These are phyloP conservation scores for Septoria petroselini DNA, from an alignment of 2,329 filamentous ascomycete genomes.

Conservation along the genomic window DNA sequence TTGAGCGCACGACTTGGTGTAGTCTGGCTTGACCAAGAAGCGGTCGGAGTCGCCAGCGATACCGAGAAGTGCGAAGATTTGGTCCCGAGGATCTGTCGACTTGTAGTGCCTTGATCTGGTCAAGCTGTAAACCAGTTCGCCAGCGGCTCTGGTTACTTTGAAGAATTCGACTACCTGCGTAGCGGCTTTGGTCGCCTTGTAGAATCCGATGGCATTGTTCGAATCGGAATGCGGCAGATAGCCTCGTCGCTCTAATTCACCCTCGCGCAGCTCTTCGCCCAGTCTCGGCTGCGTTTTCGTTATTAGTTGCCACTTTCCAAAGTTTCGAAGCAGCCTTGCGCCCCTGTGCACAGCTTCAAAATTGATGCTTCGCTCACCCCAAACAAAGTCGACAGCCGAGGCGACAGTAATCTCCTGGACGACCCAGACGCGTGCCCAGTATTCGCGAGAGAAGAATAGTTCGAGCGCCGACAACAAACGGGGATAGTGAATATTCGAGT, in stretches of 20 bases:
- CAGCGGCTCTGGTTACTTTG: neutral
- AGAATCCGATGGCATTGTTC: no score
- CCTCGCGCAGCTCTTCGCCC: no score
- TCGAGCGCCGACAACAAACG: neutral
- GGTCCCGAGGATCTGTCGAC: slow-evolving; percentile 4
- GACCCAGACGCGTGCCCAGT: slow-evolving; percentile 1
- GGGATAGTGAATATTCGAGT: neutral
- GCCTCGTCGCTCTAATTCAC: neutral
- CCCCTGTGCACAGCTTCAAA: neutral
- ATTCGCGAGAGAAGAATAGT: neutral
- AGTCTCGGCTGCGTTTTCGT: no score
- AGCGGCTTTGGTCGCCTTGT: no score
- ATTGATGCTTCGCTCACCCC: neutral
- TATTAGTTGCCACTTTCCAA: slow-evolving; percentile 4
- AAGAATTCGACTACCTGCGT: neutral
- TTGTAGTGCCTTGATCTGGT: neutral
- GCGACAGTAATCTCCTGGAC: slow-evolving; percentile 2
- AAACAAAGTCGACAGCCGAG: neutral
- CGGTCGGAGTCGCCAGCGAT: neutral
- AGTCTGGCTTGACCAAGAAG: neutral
- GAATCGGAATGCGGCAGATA: neutral
- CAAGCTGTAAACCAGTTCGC: neutral
- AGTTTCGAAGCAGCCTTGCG: neutral
- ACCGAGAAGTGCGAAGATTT: slow-evolving; percentile 1
- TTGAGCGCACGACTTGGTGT: neutral